phyloP scores from a whole-genome alignment of 2,329 filamentous ascomycete species.

The Colletotrichum sp. region DNA sequence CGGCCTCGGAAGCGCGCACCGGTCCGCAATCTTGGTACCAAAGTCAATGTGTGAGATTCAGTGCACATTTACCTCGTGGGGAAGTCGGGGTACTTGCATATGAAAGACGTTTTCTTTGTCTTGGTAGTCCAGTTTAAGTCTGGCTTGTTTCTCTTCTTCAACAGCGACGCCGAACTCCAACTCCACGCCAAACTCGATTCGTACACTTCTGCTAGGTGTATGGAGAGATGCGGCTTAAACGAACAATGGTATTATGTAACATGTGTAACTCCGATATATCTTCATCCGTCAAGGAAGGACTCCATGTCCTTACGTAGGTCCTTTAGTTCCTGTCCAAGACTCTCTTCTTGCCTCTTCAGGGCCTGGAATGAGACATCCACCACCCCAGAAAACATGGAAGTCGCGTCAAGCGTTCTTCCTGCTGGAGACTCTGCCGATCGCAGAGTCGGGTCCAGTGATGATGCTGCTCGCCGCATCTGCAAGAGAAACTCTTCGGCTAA shows the following conservation, averaged over 20 bases:
- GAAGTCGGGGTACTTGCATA: slow-evolving; percentile 12
- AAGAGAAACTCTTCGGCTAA: slow-evolving; percentile 46
- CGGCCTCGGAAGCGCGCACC: not conserved
- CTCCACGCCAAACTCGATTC: not conserved
- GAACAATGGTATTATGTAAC: not conserved
- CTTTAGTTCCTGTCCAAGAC: slow-evolving; percentile 35
- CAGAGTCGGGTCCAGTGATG: slow-evolving; percentile 29
- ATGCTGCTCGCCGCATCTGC: slow-evolving; percentile 37
- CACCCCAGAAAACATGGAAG: slow-evolving; percentile 37
- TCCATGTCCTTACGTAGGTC: slow-evolving; percentile 39
- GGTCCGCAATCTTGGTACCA: slow-evolving; percentile 1
- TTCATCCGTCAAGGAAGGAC: slow-evolving; percentile 29
- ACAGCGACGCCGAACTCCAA: not conserved
- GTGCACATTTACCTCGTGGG: slow-evolving; percentile 10
- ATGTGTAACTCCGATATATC: not conserved
- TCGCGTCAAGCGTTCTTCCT: slow-evolving; percentile 21
- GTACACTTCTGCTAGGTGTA: not conserved
- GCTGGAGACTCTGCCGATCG: slow-evolving; percentile 8
- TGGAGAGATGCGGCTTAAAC: not conserved
- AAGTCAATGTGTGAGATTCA: not conserved
- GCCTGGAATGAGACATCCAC: slow-evolving; percentile 28
- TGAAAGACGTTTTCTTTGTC: slow-evolving; percentile 21
- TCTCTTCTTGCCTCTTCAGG: slow-evolving; percentile 38
- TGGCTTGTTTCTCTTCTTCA: not conserved
- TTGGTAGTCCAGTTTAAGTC: slow-evolving; percentile 3